phyloP scores from a whole-genome alignment of 805 yeast genomes.

The Teunomyces aglyptinius region DNA sequence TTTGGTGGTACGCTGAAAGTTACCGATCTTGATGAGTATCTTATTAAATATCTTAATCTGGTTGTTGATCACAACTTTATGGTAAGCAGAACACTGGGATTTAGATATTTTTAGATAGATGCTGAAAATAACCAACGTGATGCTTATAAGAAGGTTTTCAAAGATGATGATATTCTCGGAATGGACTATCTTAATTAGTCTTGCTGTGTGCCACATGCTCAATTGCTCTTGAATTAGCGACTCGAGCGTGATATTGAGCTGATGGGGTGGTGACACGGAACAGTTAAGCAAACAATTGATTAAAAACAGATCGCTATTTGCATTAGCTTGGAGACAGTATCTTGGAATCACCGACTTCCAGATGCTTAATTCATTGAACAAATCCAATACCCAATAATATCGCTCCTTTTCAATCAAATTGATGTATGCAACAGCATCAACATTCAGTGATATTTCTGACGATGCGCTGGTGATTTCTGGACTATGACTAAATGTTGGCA shows the following conservation, averaged over 20 bases:
- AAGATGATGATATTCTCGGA: conserved; percentile 15
- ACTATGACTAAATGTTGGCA: conserved; percentile 1
- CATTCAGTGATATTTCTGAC: conserved; percentile 10
- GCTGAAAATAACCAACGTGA: conserved; percentile 27
- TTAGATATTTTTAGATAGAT: conserved; percentile 16
- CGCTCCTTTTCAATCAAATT: conserved; percentile 30
- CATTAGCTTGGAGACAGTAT: conserved; percentile 22
- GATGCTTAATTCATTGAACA: conserved; percentile 36
- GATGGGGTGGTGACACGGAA: conserved; percentile 11
- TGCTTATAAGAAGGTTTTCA: conserved; percentile 31
- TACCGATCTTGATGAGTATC: conserved; percentile 19
- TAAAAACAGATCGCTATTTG: conserved; percentile 19
- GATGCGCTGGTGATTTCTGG: background rate
- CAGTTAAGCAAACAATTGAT: conserved; percentile 33
- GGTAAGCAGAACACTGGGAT: conserved; percentile 9
- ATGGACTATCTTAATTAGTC: conserved; percentile 5
- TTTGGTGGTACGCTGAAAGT: conserved; percentile 9
- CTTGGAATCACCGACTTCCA: conserved; percentile 39
- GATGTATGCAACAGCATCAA: conserved; percentile 20
- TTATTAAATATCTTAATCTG: conserved; percentile 33
- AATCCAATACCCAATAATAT: conserved; percentile 39
- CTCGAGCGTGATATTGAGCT: conserved; percentile 7
- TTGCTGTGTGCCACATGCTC: conserved; percentile 20
- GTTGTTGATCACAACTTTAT: conserved; percentile 22
- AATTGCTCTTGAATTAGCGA: conserved; percentile 21